phyloP scores from a whole-genome alignment of 2,329 filamentous ascomycete genomes.

The Exophiala phaeomuriformis region DNA sequence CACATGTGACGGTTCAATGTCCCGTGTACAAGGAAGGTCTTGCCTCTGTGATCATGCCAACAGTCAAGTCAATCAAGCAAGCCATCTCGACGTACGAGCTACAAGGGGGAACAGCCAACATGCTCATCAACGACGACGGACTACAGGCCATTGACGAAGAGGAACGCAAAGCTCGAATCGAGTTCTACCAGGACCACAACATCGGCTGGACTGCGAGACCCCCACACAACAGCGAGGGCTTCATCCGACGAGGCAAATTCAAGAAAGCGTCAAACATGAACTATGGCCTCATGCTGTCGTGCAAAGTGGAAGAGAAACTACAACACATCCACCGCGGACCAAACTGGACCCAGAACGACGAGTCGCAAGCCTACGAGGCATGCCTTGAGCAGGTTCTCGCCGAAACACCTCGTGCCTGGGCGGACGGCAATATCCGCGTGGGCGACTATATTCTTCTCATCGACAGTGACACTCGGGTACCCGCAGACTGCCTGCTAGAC shows the following conservation, averaged over 20 bases:
- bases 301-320: conserved; percentile 56
- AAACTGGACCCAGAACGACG: conserved; percentile 32
- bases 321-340: conserved; percentile 5
- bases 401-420: conserved; percentile 53
- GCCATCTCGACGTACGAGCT: conserved; percentile 54
- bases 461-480: conserved; percentile 63
- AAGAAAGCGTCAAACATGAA: conserved; percentile 74
- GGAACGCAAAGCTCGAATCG: conserved; percentile 36
- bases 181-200: conserved; percentile 45
- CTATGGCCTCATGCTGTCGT: conserved; percentile 56
- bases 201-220: conserved; percentile 48
- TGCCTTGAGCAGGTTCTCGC: conserved; percentile 46
- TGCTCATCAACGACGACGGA: conserved; percentile 37
- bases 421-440: conserved; percentile 76
- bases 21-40: conserved; percentile 85
- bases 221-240: conserved; percentile 44
- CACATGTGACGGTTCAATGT: conserved; percentile 66
- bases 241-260: conserved; percentile 53
- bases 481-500: conserved; percentile 59
- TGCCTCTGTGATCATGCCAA: conserved; percentile 55
- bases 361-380: conserved; percentile 43
- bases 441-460: conserved; percentile 70
- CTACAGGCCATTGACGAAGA: conserved; percentile 38
- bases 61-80: conserved; percentile 49
- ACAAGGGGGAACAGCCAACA: conserved; percentile 37